These are phyloP conservation scores for Avena atlantica DNA, from an alignment of 176 grass and related monocot species.

Conservation along the genomic window DNA sequence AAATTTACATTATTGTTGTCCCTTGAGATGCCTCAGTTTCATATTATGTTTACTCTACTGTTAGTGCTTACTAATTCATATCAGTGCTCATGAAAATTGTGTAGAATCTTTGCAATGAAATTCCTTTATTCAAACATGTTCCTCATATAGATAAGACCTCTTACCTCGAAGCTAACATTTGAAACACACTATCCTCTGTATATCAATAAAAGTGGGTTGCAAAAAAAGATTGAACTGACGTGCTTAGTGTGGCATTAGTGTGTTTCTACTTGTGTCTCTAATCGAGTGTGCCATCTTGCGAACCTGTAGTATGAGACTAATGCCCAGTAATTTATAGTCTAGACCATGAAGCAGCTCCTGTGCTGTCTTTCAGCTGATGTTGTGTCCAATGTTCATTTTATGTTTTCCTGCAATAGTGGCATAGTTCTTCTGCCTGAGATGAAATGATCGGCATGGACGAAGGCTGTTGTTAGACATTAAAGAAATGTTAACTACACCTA, in stretches of 20 bases:
- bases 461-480: not conserved
- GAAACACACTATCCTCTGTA: not conserved
- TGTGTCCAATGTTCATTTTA: not conserved
- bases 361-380: not conserved
- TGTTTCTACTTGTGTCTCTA: not conserved
- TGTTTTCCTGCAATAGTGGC: not conserved
- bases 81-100: not conserved
- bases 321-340: not conserved
- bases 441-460: not conserved
- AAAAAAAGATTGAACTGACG: not conserved
- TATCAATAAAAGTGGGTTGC: not conserved
- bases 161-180: not conserved
- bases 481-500: not conserved
- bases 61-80: not conserved
- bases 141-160: not conserved
- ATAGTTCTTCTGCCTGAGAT: not conserved
- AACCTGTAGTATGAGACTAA: not conserved
- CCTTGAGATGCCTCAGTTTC: constrained; percentile 2
- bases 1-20: not conserved
- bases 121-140: not conserved
- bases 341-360: not conserved
- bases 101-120: not conserved
- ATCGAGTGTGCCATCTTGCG: too few relatives aligned
- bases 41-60: not conserved
- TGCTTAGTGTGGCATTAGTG: not conserved